Evolutionary conservation across 768 basidiomycete genomes (phyloP), one percentile per base, ranked within the genome.

Genomic region (Calocera viscosa): DNA sequence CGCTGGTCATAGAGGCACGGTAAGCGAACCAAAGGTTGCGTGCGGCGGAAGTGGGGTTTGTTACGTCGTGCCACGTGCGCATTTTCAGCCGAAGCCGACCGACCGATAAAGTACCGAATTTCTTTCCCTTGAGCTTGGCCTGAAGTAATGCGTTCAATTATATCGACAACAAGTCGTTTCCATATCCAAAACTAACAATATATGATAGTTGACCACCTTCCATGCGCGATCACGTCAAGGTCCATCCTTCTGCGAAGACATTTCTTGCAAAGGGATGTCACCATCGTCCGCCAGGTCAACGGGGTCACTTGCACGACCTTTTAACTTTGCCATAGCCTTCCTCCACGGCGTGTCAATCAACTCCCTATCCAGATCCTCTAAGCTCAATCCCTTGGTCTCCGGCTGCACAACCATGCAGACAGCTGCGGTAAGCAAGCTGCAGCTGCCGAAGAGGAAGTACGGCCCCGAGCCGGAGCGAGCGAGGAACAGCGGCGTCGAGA

Each of bases 401-500:
- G 80, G 80, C 68, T 77, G 76, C 66, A 75, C 78, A 1, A 77
- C 72, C 24, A 75, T 64, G 67, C 79, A 82, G 19, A 79, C 75
- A 26, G 78, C 7, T 16, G 77, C 77, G 28, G 77, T 75, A 47
- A 81, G 67, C 43, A 76, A 33, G 32, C 69, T 69, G 64, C 69
- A 77, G n/a, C 70, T 69, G 30, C 79, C 78, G 65, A 81, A 82
- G 49, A 81, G 71, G 72, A 82, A 82, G 70, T 81, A 82, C 0
- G 80, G 79, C 1, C 80, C 81, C 1, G 77, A 82, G 7, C 77
- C 75, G 7, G 79, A 81, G 49, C 74, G 72, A 1, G 75, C 72
- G 63, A 82, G 77, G 74, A 82, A 83, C 35, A 80, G 72, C 19
- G 82, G 80, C 16, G 81, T 80, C 26, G 80, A 76, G 70, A 80